Base-by-base conservation (phyloP, 1,284 basidiomycete species). In the Hemileia vastatrix region DNA sequence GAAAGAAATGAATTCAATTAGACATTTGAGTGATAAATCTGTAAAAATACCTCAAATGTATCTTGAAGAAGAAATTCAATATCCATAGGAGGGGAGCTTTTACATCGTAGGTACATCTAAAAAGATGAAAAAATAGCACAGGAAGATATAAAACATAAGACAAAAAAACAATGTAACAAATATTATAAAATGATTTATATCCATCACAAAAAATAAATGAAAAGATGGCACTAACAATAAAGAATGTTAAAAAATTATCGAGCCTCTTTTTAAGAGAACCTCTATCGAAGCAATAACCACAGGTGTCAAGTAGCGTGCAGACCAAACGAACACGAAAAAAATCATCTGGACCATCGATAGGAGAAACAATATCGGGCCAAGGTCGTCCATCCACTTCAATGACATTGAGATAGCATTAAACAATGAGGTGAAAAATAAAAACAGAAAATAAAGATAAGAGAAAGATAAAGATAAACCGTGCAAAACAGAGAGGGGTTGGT, bases 241-340 rank as follows among this genome's bases (percentile, higher is more conserved):
- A 92, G 77, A 96, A 93, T 8, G 83, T 81, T 65, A 98, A 77
- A 76, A 94, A 95, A 68, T 86, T 88, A 76, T 97, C 93, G 9
- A 98, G 79, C 74, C 92, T 95, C 78, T 87, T 87, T 77, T 85
- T 87, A 71, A 91, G 86, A 4, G 86, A 85, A 2, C 93, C 93
- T 49, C 87, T 84, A 75, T 95, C 92, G 76, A 98, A 97, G 77
- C 93, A 97, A 80, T 90, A 88, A n/a, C 93, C 95, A 75, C 92
- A 95, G 0, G 92, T 91, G 74, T 97, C 93, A 21, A 99, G 80
- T 49, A 98, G 79, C 5, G 88, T 87, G 72, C 95, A 98, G 50
- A 94, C 84, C 60, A 99, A 81, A 8, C 95, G 83, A 57, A 98
- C 78, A 23, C 95, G 85, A 82, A 98, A 98, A 76, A 89, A 97